phyloP scores from a whole-genome alignment of 495 filamentous ascomycete genomes.

The Neurospora tetraspora region DNA sequence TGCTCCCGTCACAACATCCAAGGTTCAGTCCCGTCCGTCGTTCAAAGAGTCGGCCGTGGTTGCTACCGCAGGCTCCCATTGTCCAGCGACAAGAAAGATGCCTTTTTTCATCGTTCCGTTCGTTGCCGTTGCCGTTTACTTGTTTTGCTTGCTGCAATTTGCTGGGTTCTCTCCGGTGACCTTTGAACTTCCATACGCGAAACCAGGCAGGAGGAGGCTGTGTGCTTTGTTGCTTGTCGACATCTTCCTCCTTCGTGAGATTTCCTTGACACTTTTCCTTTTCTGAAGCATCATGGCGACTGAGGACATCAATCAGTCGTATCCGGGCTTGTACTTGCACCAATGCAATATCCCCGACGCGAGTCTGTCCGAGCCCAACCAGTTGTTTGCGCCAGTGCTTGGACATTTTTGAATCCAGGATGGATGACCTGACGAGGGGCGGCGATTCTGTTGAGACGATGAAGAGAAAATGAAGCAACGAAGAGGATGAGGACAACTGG shows the following conservation, averaged over 20 bases:
- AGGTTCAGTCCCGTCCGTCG: neutral
- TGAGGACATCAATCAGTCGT: neutral
- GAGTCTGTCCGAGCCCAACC: neutral
- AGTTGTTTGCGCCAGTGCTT: neutral
- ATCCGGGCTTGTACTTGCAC: neutral
- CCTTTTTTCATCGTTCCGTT: slow-evolving; percentile 1
- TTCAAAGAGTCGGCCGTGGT: neutral
- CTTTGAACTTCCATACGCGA: neutral
- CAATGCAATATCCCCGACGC: neutral
- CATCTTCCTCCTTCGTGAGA: neutral
- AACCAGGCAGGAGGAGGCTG: neutral
- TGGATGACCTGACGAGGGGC: neutral
- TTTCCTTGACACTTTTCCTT: neutral
- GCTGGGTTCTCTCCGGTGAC: neutral
- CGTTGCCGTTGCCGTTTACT: neutral
- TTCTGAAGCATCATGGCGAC: neutral
- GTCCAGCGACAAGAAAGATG: neutral
- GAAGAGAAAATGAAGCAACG: neutral
- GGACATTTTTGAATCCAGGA: neutral
- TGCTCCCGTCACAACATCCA: neutral
- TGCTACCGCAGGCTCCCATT: neutral
- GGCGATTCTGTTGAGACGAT: neutral
- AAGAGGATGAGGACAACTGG: neutral
- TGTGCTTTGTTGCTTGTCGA: neutral
- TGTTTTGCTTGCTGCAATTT: neutral